These are phyloP conservation scores for Pholiota adiposa DNA, from an alignment of 1,284 basidiomycete species.

Conservation along the genomic window DNA sequence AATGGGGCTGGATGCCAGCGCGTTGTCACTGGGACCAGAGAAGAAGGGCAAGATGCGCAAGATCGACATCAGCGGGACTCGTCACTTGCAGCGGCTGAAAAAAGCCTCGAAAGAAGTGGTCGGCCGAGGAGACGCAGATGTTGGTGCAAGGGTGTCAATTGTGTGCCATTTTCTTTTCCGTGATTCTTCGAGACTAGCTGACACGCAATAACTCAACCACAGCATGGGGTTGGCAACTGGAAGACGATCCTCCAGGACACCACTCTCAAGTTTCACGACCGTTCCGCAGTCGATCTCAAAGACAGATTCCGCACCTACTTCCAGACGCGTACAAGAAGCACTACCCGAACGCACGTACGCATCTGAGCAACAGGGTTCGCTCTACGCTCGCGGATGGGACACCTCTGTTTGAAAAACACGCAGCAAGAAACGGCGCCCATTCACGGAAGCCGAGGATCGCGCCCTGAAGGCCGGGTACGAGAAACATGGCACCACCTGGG, in stretches of 20 bases:
- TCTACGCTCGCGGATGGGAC: constrained; percentile 81
- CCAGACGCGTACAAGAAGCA: constrained; percentile 88
- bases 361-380: constrained; percentile 80
- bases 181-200: neutral
- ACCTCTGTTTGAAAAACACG: constrained; percentile 83
- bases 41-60: constrained; percentile 62
- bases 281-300: constrained; percentile 89
- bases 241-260: constrained; percentile 86
- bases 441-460: constrained; percentile 85
- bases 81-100: constrained; percentile 48
- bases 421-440: constrained; percentile 83
- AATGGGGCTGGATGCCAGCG: constrained; percentile 53
- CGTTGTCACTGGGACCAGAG: constrained; percentile 39
- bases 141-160: constrained; percentile 82
- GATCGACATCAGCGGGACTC: constrained; percentile 40
- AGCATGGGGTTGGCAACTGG: constrained; percentile 93
- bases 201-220: constrained; percentile 11
- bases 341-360: constrained; percentile 91
- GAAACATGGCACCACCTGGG: constrained; percentile 89
- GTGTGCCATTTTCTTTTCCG: constrained; percentile 47
- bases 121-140: constrained; percentile 82
- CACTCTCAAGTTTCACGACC: constrained; percentile 72
- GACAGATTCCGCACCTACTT: constrained; percentile 92
- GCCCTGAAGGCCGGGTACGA: constrained; percentile 89
- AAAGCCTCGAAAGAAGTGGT: constrained; percentile 82